Base-by-base conservation (phyloP, 2,329 filamentous ascomycete genomes). In the Colletotrichum navitas region DNA sequence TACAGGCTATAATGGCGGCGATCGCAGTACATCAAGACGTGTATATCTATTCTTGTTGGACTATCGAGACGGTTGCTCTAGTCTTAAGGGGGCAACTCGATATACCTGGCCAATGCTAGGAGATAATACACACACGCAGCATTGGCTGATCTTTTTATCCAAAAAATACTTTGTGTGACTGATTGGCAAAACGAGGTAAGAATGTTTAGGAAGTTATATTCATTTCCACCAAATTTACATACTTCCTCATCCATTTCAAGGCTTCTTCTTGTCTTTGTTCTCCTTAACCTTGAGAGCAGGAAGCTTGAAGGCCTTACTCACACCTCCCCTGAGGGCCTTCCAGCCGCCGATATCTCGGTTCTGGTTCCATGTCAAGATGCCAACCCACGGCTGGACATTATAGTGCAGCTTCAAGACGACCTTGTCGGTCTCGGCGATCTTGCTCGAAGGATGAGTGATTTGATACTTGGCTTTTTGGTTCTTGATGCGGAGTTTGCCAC, bases 371-470 rank as follows among this genome's bases (percentile, higher is more conserved):
- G 92, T 92, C 80, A 98, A 82, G 63, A 92, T 83, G 18, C 96
- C 96, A 14, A 99, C 94, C 94, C 95, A 98, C 41, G 96, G 96
- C 86, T 99, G 96, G 72, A 98, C 93, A 83, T 98, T 98, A 90
- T 97, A 99, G 79, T 96, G 92, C 64, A 98, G 85, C 77, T 91
- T 90, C 74, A 99, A 85, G 39, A 89, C 91, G 68, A 95, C 94
- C 79, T 96, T 91, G 62, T 88, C 85, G 60, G 90, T 86, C 78
- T 92, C 88, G 56, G 93, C 93, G 75, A 98, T 87, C 81, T 91
- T 91, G 73, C 95, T 93, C 14, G 88, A 89, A 14, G 95, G 93
- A 81, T 98, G 94, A 5, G 95, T 97, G 83, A 99, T 96, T 80
- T 97, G 94, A 86, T 99, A 99, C 83, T 99, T 99, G 3, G 95